Evolutionary conservation across 2,329 filamentous ascomycete species (phyloP), one percentile per base, ranked within the genome.

Genomic region (Aspergillus felis): DNA sequence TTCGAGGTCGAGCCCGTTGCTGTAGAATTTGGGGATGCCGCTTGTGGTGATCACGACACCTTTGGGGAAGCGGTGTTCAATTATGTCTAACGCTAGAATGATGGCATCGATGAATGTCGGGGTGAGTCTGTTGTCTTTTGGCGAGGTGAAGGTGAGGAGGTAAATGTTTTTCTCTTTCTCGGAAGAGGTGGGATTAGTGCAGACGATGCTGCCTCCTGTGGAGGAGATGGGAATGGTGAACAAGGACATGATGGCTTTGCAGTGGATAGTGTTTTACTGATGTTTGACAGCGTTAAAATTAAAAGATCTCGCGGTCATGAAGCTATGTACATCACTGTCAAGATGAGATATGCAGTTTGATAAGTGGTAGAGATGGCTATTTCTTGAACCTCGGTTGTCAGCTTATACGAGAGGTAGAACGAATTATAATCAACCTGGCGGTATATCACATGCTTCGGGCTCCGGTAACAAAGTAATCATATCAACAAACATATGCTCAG

Each of bases 1-100:
- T 42, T 85, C 80, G 14, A 92, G 82, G 71, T 94, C 89, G n/a
- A 94, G 81, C 0, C 90, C 90, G 75, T 93, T 93, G 72, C 83
- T 87, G 78, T 89, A 94, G 79, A 93, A 93, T 70, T 94, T 94
- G 53, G 79, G 71, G 57, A 92, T 88, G 50, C 81, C 84, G 46
- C 86, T 89, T 0, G 90, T 93, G 4, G 90, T 93, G 57, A 92
- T 78, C 14, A 94, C 80, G 5, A 92, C 89, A 53, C 90, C 90
- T n/a, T 83, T 82, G 0, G 83, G 79, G 66, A 88, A 81, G 54
- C 81, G 81, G 58, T 86, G 82, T 72, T 92, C 87, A 67, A 94
- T 76, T 24, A 90, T 85, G 75, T 94, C 89, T 60, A 94, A 84
- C 3, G 89, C 87, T 10, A 86, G 78, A 32, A 90, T 77, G 41